Base-by-base conservation (phyloP, 163 green algal genomes). In the Scenedesmus sp. region DNA sequence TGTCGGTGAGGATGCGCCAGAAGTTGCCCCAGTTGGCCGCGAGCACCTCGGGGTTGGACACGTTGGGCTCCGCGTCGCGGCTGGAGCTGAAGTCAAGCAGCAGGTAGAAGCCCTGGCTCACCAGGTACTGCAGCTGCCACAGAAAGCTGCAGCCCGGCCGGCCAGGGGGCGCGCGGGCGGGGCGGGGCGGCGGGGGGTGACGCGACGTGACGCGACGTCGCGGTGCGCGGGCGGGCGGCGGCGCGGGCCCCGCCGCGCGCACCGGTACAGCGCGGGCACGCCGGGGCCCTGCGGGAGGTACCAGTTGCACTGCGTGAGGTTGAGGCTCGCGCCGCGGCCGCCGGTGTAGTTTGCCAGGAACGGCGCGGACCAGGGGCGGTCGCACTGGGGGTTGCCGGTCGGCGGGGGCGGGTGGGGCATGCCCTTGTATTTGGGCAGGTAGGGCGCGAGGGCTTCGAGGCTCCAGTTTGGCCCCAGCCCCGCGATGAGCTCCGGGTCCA, bases 121-220 rank as follows among this genome's bases (percentile, higher is more conserved):
- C 64, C 22, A 83, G 45, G 75, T 83, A 83, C 75, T 83, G 64
- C 45, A 83, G 11, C 64, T 83, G 75, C 64, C 64, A 83, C 56
- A 83, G 44, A 15, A 83, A 83, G 26, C 75, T 77, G 54, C 67
- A 22, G 56, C 14, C 15, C 13, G 15, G n/a, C 13, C n/a, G 14
- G 24, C n/a, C 15, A 31, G 20, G n/a, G 24, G 20, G 15, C 13
- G 56, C 56, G n/a, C n/a, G n/a, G n/a, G n/a, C n/a, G n/a, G n/a
- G 48, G 48, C 15, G 53, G 53, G 24, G 14, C 6, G 22, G n/a
- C 10, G 24, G 14, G 22, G 53, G 9, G 39, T 47, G 39, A 47
- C 10, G 39, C 7, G 39, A 47, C n/a, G n/a, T n/a, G n/a, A n/a
- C n/a, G n/a, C n/a, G n/a, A n/a, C n/a, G n/a, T n/a, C n/a, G n/a